These are phyloP conservation scores for Penstemon barbatus DNA, from an alignment of 257 asterid genomes.

Conservation along the genomic window DNA sequence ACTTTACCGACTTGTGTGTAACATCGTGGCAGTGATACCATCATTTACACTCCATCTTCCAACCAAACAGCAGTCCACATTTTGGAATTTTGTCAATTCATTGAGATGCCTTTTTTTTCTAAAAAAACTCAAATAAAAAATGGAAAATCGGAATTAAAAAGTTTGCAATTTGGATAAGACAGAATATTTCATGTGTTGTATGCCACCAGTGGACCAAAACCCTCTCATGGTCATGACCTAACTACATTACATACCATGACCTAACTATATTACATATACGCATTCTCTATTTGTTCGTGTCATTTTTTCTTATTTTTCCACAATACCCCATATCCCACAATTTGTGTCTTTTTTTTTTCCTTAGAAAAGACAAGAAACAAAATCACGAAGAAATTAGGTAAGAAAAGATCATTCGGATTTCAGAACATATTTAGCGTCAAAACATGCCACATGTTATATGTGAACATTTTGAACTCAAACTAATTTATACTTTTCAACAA, in stretches of 20 bases:
- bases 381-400: no score
- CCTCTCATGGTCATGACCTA: not conserved
- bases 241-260: slow-evolving; percentile 31
- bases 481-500: no score
- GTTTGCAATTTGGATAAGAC: slow-evolving; percentile 27
- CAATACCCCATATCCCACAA: not conserved
- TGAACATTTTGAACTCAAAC: no score
- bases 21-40: slow-evolving; percentile 30
- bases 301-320: not conserved
- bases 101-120: not conserved
- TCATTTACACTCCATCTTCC: slow-evolving; percentile 28
- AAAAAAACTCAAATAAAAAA: no score
- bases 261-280: slow-evolving; percentile 33
- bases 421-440: no score
- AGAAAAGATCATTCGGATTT: no score
- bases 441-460: no score
- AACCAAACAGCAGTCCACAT: slow-evolving; percentile 21
- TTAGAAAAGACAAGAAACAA: no score
- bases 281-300: not conserved
- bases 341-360: not conserved
- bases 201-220: not conserved
- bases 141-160: not conserved
- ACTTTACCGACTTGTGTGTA: not conserved
- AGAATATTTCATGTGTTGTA: slow-evolving; percentile 21
- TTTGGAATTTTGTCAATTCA: slow-evolving; percentile 9